Conservation (phyloP, 306 rosid genomes). For the Vigna unguiculata region DNA sequence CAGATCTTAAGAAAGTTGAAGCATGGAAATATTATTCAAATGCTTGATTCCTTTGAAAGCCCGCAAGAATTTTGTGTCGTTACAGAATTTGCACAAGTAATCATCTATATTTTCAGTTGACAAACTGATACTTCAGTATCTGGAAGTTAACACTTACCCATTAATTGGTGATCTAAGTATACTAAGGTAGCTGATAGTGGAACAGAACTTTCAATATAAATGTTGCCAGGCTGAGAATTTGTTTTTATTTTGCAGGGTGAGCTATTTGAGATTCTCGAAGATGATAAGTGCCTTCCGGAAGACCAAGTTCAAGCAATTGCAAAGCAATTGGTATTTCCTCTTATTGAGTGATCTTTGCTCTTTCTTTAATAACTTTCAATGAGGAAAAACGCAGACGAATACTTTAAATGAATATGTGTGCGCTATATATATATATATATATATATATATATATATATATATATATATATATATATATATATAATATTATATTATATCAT, state of each 20-base stretch:
- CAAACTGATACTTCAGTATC: constrained; percentile 16
- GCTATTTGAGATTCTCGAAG: constrained; percentile 98
- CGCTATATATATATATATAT: too few species aligned
- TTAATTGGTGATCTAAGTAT: constrained; percentile 12
- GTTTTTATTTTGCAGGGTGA: constrained; percentile 71
- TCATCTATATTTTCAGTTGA: constrained; percentile 39
- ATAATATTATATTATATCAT: not conserved
- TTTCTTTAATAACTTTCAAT: constrained; percentile 4
- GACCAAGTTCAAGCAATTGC: constrained; percentile 99
- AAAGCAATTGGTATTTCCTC: constrained; percentile 84
- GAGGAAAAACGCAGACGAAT: constrained; percentile 10
- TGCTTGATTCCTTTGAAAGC: constrained; percentile 98
- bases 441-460: too few species aligned
- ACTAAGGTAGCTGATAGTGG: constrained; percentile 15
- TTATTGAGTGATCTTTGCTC: constrained; percentile 1
- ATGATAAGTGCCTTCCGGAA: constrained; percentile 97
- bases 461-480: too few species aligned
- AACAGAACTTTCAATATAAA: constrained; percentile 26
- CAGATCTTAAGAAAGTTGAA: constrained; percentile 94
- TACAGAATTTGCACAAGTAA: constrained; percentile 95
- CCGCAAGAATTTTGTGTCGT: constrained; percentile 98
- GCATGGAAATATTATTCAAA: constrained; percentile 93
- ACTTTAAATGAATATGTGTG: not conserved
- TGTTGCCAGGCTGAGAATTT: constrained; percentile 34
- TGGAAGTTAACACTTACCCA: constrained; percentile 22